Base-by-base conservation (phyloP, 2,329 filamentous ascomycete species). In the Pseudogymnoascus sp. region DNA sequence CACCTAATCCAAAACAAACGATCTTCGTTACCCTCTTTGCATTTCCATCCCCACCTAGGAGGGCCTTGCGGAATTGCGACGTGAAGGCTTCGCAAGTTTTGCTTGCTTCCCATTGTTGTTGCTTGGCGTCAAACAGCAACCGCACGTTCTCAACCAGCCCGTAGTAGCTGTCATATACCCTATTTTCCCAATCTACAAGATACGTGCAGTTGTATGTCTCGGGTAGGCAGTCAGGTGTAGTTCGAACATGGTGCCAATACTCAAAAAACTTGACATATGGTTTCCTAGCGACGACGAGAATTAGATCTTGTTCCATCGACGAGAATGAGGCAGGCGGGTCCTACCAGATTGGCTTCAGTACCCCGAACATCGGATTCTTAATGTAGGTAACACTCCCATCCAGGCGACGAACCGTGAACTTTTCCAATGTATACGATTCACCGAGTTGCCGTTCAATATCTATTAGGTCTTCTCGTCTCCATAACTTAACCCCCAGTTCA, bases 151-250 rank as follows among this genome's bases (percentile, higher is more conserved):
- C 59, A 26, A 69, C 35, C 2, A 65, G 65, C 21, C 65, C 67
- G 26, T 68, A 63, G 29, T 64, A 69, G 47, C 66, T 66, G 29
- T 37, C 62, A 50, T 4, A n/a, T 65, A 65, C 53, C 66, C 62
- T 26, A 59, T 72, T 72, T 8, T 3, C 42, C 70, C 69, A 72
- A 13, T 69, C 65, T 59, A 71, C 26, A 4, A 72, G 66, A 68
- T 72, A 72, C 14, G 70, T 67, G 66, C 71, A 72, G 62, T 61
- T 56, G 56, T 71, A 72, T 29, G 62, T 64, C 64, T 70, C 68
- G 14, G 68, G 65, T 56, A 65, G 65, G 24, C 47, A 66, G 11
- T 68, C 60, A 7, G 69, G 68, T 64, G 16, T 63, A 10, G 24
- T 40, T 63, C 50, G 40, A 10, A 68, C 67, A 31, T 62, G 63